A percentile compares a stretch with the other conserved stretches of the same genome.
Evolutionary conservation across 2,329 filamentous ascomycete species (phyloP).

Genomic region (Fusarium pseudocircinatum): DNA sequence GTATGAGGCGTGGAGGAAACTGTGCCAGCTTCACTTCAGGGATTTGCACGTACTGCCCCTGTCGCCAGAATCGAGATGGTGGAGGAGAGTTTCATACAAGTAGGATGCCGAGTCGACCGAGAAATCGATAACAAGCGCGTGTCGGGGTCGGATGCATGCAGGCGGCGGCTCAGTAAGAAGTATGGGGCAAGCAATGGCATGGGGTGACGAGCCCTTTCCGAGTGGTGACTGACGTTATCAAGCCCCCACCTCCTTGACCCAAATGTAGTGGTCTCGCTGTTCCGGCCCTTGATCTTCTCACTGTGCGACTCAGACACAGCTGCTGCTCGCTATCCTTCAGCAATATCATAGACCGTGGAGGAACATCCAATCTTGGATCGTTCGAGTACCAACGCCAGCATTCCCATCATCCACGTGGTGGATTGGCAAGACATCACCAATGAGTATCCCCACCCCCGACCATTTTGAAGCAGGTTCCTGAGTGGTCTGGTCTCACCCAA

Average conservation of each 20-base stretch:
- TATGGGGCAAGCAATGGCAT: fast-evolving
- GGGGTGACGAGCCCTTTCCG: fast-evolving
- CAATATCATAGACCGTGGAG: not conserved
- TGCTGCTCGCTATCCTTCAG: no score
- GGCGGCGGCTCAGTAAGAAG: not conserved
- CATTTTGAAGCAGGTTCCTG: fast-evolving
- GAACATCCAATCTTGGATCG: not conserved
- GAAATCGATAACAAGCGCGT: not conserved
- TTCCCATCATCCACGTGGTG: fast-evolving
- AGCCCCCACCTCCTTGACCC: no score
- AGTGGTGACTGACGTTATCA: not conserved
- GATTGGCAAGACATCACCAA: not conserved
- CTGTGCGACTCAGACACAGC: not conserved
- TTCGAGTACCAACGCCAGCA: fast-evolving
- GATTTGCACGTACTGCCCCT: not conserved
- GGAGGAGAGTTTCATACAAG: not conserved
- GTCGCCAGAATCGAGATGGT: fast-evolving
- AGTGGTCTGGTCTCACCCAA: not conserved
- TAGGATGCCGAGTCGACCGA: not conserved
- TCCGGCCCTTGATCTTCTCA: not conserved
- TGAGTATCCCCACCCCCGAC: no score
- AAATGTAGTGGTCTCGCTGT: not conserved
- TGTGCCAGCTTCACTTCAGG: no score
- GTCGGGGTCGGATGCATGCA: no score
- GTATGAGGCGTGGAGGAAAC: not conserved